phyloP scores from a whole-genome alignment of 305 asterid genomes.

The Rubia tinctorum region DNA sequence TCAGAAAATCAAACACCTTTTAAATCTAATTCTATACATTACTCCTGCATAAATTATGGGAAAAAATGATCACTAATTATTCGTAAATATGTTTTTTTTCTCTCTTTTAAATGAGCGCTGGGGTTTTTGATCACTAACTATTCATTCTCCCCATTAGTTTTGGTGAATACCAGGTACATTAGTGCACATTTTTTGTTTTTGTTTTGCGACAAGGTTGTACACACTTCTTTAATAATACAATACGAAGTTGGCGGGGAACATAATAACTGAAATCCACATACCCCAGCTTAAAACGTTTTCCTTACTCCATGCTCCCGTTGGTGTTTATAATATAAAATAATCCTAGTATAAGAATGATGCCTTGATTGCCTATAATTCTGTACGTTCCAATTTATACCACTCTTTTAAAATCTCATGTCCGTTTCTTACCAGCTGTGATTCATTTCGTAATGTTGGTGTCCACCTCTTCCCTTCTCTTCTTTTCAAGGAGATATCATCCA shows the following conservation, averaged over 20 bases:
- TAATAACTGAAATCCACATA: not conserved
- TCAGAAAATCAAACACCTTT: no score
- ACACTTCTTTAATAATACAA: not conserved
- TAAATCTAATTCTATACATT: no score
- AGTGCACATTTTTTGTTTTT: no score
- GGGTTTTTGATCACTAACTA: no score
- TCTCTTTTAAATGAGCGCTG: no score
- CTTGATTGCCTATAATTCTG: constrained; percentile 5
- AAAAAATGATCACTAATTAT: no score
- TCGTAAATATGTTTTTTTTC: no score
- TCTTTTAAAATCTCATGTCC: not conserved
- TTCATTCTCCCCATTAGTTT: no score
- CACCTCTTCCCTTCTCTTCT: no score
- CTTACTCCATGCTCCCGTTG: constrained; percentile 8
- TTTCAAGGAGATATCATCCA: not conserved
- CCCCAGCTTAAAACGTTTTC: not conserved
- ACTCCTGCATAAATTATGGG: no score
- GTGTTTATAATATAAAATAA: not conserved
- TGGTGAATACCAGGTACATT: no score
- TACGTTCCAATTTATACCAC: not conserved
- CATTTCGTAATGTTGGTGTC: not conserved
- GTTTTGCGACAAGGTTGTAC: not conserved
- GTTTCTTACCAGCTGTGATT: constrained; percentile 5
- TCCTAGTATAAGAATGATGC: not conserved
- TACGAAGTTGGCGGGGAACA: constrained; percentile 4